Evolutionary conservation across 148 eudicot genomes (phyloP).

Genomic region (Chenopodium album): DNA sequence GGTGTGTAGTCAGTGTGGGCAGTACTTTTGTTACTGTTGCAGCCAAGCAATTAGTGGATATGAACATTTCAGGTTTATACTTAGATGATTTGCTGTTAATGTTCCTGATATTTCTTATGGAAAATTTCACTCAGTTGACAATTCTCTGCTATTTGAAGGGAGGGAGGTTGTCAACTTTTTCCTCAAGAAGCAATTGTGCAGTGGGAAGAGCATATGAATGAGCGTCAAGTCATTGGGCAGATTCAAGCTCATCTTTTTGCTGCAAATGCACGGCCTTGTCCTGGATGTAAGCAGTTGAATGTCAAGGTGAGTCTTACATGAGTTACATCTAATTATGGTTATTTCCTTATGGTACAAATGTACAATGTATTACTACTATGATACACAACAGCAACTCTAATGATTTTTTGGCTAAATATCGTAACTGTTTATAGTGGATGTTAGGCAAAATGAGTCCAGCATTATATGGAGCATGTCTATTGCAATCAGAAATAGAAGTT

Average conservation of each 20-base stretch:
- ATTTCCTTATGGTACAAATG: background rate
- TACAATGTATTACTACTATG: background rate
- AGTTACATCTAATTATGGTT: background rate
- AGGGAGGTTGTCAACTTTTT: slow-evolving; percentile 69
- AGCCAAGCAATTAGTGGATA: slow-evolving; percentile 71
- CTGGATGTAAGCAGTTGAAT: slow-evolving; percentile 67
- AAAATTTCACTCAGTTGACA: slow-evolving; percentile 1
- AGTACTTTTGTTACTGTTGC: slow-evolving; percentile 81
- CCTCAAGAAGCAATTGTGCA: slow-evolving; percentile 47
- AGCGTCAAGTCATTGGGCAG: slow-evolving; percentile 55
- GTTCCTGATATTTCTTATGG: background rate
- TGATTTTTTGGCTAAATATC: background rate
- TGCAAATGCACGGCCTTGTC: slow-evolving; percentile 53
- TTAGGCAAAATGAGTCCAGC: background rate
- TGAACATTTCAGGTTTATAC: slow-evolving; percentile 78
- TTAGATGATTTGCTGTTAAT: background rate
- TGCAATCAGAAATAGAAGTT: background rate
- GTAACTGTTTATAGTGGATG: background rate
- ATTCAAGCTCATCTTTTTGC: slow-evolving; percentile 43
- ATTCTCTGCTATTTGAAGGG: slow-evolving; percentile 38
- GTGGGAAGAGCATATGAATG: slow-evolving; percentile 68
- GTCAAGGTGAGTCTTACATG: slow-evolving; percentile 51
- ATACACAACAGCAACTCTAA: background rate
- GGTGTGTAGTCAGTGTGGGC: slow-evolving; percentile 71
- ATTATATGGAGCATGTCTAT: background rate